Conservation (phyloP, 202 grass and related monocot genomes). For the Schoenoplectus tabernaemontani region DNA sequence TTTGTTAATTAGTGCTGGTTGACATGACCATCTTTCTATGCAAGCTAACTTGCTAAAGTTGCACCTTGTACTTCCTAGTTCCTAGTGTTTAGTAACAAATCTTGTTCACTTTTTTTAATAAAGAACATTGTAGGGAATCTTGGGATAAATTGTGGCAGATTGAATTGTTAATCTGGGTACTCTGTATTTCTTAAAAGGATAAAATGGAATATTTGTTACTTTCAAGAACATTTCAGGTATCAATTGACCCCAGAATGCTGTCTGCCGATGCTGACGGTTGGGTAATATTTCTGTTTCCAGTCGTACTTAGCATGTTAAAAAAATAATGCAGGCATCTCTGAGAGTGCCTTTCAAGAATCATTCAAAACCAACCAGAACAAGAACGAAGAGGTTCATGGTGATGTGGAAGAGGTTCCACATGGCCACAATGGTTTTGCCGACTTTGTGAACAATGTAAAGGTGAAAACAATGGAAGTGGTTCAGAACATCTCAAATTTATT, state of each 20-base stretch:
- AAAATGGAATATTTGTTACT: background rate
- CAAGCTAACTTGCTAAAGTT: background rate
- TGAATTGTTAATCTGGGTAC: background rate
- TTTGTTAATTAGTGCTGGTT: background rate
- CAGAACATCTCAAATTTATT: slow-evolving; percentile 47
- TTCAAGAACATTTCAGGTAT: background rate
- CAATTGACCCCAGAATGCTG: background rate
- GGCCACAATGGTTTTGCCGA: slow-evolving; percentile 33
- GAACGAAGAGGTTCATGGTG: background rate
- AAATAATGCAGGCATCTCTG: slow-evolving; percentile 31
- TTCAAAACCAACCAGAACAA: background rate
- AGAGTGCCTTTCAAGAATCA: slow-evolving; percentile 32
- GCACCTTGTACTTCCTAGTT: background rate
- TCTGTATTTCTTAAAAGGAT: background rate
- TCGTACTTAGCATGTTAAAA: background rate
- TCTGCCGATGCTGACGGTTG: background rate
- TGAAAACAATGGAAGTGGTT: slow-evolving; percentile 31
- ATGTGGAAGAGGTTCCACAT: background rate
- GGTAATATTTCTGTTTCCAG: background rate
- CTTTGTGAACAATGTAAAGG: slow-evolving; percentile 52
- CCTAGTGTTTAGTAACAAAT: background rate
- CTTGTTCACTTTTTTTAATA: background rate
- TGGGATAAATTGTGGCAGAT: background rate
- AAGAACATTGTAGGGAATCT: background rate
- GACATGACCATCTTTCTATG: background rate